Percentiles rank a stretch among this genome's conserved stretches.
These are phyloP conservation scores for Piromyces finnis DNA, from an alignment of 192 early-diverging fungal genomes.

Conservation along the genomic window DNA sequence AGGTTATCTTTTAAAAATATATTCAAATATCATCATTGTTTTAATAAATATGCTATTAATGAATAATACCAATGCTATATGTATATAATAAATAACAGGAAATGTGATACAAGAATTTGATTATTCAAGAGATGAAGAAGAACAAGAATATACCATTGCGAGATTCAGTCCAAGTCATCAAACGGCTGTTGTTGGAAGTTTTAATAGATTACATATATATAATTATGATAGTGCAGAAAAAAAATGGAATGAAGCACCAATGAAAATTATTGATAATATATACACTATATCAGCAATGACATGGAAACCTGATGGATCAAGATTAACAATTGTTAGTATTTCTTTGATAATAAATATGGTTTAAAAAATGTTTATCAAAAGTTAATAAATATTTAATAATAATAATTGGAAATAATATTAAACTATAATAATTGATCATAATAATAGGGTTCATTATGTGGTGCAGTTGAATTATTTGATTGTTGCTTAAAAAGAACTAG, in stretches of 20 bases:
- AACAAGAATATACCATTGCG: constrained; percentile 28
- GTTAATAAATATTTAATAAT: too few relatives aligned
- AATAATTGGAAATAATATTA: background rate
- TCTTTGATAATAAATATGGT: too few relatives aligned
- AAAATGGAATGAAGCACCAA: constrained; percentile 38
- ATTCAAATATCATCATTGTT: too few relatives aligned
- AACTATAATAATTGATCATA: too few relatives aligned
- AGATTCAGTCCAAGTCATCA: constrained; percentile 34
- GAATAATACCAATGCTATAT: too few relatives aligned
- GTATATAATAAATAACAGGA: too few relatives aligned
- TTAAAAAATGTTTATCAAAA: too few relatives aligned
- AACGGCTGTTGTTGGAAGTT: constrained; percentile 35
- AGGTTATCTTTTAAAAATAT: too few relatives aligned
- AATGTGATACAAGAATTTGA: constrained; percentile 32
- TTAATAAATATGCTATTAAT: too few relatives aligned
- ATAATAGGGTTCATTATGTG: constrained; percentile 6
- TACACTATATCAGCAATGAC: constrained; percentile 31
- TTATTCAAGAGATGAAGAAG: constrained; percentile 28
- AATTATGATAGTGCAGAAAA: constrained; percentile 18
- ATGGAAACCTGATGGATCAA: constrained; percentile 46
- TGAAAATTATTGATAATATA: constrained; percentile 36
- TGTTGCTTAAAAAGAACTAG: constrained; percentile 39
- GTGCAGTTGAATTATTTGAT: constrained; percentile 42
- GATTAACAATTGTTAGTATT: constrained; percentile 32
- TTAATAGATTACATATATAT: constrained; percentile 31